Base-by-base conservation (phyloP, 805 yeast genomes). In the Lachancea kluyveri region DNA sequence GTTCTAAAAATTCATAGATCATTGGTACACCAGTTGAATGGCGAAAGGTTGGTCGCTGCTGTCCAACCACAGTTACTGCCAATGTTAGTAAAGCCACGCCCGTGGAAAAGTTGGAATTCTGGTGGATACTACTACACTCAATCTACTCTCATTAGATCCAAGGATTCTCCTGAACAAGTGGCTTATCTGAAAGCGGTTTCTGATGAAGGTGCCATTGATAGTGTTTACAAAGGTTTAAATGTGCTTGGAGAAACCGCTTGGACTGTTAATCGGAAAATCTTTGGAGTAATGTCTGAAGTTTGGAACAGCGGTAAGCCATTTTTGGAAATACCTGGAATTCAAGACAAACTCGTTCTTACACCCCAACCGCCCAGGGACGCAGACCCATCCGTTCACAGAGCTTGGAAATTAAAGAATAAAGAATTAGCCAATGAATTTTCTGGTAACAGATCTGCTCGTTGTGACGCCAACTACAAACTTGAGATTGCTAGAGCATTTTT, bases 401-500 rank as follows among this genome's bases (percentile, higher is more conserved):
- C 75, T 29, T 84, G 92, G 72, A 77, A 77, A 44, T 65, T 75
- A 17, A 57, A 65, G 29, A 74, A 83, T 36, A 77, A 76, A 35
- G 67, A 64, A 21, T 46, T 73, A 6, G 67, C 77, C 13, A 72
- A 76, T 41, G 78, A 74, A 25, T 77, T 77, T 39, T 73, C 82
- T 8, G 65, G 79, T 14, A 67, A 71, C 40, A 76, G 92, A 57
- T 88, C 97, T 0, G 82, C 79, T 54, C 74, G 98, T 57, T 92
- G 98, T 63, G 96, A 88, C 58, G 69, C 84, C 41, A 90, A 92
- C 55, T 92, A 92, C 57, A 92, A 86, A 55, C 62, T 92, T 31
- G 98, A 92, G 57, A 86, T 92, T 52, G 97, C 98, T 1, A 71
- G 97, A 42, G 96, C 95, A 0, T 86, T 80, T 58, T 60, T 81